phyloP scores from a whole-genome alignment of 441 rosid genomes.

The Dalechampia spathulata region DNA sequence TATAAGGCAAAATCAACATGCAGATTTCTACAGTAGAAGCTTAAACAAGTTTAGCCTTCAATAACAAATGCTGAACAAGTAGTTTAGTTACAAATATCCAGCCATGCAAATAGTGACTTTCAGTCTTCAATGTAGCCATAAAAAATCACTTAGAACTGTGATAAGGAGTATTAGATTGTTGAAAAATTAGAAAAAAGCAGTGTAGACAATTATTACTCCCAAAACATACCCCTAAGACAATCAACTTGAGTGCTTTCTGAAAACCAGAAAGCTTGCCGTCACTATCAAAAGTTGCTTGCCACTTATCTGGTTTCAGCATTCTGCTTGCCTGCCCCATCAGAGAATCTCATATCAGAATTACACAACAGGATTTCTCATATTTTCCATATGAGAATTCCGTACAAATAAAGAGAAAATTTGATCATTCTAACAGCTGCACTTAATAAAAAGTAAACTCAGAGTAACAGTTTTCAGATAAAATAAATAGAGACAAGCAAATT shows the following conservation, averaged over 20 bases:
- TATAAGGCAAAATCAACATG: too few species aligned
- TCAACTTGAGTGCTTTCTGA: conserved; percentile 71
- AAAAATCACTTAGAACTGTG: background rate
- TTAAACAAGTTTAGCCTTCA: background rate
- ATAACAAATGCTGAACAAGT: background rate
- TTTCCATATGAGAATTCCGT: conserved; percentile 12
- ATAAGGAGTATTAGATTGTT: background rate
- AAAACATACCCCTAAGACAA: conserved; percentile 79
- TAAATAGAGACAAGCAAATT: too few species aligned
- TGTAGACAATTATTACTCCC: too few species aligned
- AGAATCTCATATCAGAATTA: conserved; percentile 14
- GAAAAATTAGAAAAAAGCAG: background rate
- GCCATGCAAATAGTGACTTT: background rate
- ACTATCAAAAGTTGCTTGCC: conserved; percentile 67
- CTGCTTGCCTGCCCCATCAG: conserved; percentile 50
- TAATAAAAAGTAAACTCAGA: too few species aligned
- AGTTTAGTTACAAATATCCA: background rate
- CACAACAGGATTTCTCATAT: background rate
- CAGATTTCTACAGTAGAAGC: background rate
- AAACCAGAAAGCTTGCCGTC: conserved; percentile 81
- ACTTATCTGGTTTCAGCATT: conserved; percentile 91
- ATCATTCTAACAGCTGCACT: background rate
- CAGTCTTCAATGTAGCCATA: background rate
- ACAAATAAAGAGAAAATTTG: background rate
- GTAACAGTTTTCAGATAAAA: too few species aligned